phyloP scores from a whole-genome alignment of 352 stramenopile genomes.

The Pythium coloratum region DNA sequence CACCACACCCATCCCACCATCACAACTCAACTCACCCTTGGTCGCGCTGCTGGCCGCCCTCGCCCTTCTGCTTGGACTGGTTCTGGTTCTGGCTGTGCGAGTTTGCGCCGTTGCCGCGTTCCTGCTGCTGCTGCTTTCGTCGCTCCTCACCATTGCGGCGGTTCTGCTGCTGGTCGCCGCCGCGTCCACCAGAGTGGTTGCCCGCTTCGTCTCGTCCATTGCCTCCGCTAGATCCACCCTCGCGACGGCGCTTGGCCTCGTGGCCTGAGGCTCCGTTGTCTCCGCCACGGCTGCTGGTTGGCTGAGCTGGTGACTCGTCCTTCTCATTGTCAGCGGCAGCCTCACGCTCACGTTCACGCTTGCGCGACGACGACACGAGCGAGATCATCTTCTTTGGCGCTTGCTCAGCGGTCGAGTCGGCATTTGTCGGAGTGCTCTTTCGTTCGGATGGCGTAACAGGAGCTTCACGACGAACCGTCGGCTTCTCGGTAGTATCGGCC shows the following conservation, averaged over 20 bases:
- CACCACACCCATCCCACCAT: neutral
- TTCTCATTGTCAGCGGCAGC: slow-evolving; percentile 2
- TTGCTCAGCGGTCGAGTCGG: slow-evolving; percentile 18
- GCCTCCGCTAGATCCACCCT: slow-evolving; percentile 28
- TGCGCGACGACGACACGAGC: slow-evolving; percentile 65
- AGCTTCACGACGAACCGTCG: slow-evolving; percentile 7
- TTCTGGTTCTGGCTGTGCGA: slow-evolving; percentile 7
- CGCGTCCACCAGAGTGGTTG: slow-evolving; percentile 11
- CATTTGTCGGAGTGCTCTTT: slow-evolving; percentile 12
- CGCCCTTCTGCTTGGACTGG: slow-evolving; percentile 36
- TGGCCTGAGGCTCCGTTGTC: slow-evolving; percentile 18
- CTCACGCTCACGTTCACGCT: slow-evolving; percentile 42
- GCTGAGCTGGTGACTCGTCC: slow-evolving; percentile 4
- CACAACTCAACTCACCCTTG: slow-evolving; percentile 41
- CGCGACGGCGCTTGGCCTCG: slow-evolving; percentile 53
- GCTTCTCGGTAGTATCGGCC: slow-evolving; percentile 7
- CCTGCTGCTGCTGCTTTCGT: slow-evolving; percentile 41
- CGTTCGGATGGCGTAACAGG: slow-evolving; percentile 5
- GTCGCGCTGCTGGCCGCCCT: slow-evolving; percentile 42
- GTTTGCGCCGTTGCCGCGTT: slow-evolving; percentile 11
- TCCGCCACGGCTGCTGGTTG: slow-evolving; percentile 5
- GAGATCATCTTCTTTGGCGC: slow-evolving; percentile 71
- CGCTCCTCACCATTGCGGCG: slow-evolving; percentile 48
- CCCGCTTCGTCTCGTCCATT: slow-evolving; percentile 18
- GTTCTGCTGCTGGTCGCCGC: slow-evolving; percentile 24